Evolutionary conservation across 1,139 yeast species (phyloP), one percentile per base, ranked within the genome.

Genomic region (Arxiozyma telluris): DNA sequence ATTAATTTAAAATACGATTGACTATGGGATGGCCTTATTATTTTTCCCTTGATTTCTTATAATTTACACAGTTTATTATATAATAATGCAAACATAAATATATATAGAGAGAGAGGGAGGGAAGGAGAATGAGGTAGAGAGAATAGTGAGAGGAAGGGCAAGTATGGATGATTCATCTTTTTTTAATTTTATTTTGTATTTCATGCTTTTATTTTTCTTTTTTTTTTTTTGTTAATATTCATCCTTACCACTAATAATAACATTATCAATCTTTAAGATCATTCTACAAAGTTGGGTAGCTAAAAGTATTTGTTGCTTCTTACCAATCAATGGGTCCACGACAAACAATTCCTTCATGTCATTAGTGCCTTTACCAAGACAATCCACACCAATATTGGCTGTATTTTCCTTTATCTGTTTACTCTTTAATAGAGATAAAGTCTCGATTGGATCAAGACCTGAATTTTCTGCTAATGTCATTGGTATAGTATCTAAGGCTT

Each of bases 221-320:
- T 15, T 43, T 18, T 18, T 21, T 18, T 30, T 4, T 30, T 8
- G 12, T 55, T 71, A 83, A 66, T 83, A 84, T 60, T 83, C 90
- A 69, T 85, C 95, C 69, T 85, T 85, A 51, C 96, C 96, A 67
- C 89, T 87, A 60, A 91, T 86, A 66, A 93, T 93, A 57, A 93
- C 98, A 71, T 93, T 93, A 71, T 93, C 94, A 66, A 93, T 94
- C 78, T 93, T 93, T 69, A 93, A 79, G 59, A 94, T 90, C 98
- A 93, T 94, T 75, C 98, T 81, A 55, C 98, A 90, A 69, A 93
- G 79, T 74, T 93, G 98, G 7, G 98, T 93, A 50, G 98, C 98
- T 70, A 94, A 79, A 68, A 89, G 76, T 61, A 93, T 80, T 73
- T 94, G 99, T 72, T 94, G 98, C 71, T 89, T 89, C 78, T 93